Evolutionary conservation across 768 basidiomycete species (phyloP).

Genomic region (Auricularia heimuer): DNA sequence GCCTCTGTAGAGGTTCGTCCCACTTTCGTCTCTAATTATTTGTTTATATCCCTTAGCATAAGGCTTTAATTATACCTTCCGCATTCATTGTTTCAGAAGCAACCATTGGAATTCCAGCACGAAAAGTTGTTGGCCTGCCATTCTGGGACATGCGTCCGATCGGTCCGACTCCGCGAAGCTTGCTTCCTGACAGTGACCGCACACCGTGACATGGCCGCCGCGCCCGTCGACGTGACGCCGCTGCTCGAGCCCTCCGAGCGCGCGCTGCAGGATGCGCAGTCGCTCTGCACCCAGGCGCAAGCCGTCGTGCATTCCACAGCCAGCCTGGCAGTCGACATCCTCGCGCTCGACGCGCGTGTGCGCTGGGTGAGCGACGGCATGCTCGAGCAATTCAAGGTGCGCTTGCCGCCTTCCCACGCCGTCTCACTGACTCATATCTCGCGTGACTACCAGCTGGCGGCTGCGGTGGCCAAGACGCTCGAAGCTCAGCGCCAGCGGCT

Average conservation of each 20-base stretch:
- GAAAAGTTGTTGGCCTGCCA: no score
- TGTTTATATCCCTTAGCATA: no score
- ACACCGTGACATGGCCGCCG: no score
- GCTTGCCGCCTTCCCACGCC: constrained; percentile 7
- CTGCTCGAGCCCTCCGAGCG: constrained; percentile 77
- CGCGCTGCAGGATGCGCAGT: constrained; percentile 68
- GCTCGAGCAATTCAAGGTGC: constrained; percentile 65
- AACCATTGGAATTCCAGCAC: no score
- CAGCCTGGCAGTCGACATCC: constrained; percentile 55
- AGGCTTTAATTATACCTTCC: no score
- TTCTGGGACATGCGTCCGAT: no score
- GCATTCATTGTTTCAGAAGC: no score
- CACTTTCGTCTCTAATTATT: no score
- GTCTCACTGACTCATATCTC: not conserved
- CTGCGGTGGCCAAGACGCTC: constrained; percentile 61
- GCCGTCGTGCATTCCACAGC: constrained; percentile 55
- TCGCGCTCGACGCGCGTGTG: constrained; percentile 72
- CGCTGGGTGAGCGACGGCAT: constrained; percentile 69
- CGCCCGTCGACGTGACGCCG: constrained; percentile 44
- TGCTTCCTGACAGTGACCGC: not conserved
- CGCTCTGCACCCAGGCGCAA: constrained; percentile 62
- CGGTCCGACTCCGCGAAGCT: not conserved
- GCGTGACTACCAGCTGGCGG: constrained; percentile 44
- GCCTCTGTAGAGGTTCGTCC: no score
- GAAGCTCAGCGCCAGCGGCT: constrained; percentile 59